These are phyloP conservation scores for Peronospora tabacina DNA, from an alignment of 352 stramenopile species.

Conservation along the genomic window DNA sequence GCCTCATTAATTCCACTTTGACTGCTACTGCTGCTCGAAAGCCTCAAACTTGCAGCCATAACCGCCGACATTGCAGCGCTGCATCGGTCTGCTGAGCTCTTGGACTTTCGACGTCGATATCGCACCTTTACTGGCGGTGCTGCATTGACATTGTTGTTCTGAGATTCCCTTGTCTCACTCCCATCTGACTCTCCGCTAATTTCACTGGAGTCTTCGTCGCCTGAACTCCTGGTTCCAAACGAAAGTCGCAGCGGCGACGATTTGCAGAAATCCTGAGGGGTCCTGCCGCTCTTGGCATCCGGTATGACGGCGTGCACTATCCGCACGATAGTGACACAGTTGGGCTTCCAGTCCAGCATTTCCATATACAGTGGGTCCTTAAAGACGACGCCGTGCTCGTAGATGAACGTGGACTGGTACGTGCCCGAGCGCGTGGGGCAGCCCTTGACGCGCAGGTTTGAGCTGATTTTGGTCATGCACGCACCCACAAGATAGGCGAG, in stretches of 20 bases:
- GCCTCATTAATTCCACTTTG: constrained; percentile 25
- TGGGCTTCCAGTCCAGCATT: constrained; percentile 51
- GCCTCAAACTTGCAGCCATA: constrained; percentile 18
- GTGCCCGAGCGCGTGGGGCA: constrained; percentile 36
- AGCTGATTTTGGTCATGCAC: constrained; percentile 63
- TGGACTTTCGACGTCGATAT: constrained; percentile 26
- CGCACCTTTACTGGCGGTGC: constrained; percentile 8
- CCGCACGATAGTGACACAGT: constrained; percentile 23
- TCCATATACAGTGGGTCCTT: constrained; percentile 60
- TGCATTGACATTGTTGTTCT: constrained; percentile 16
- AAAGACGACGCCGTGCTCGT: constrained; percentile 68
- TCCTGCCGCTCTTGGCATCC: constrained; percentile 33
- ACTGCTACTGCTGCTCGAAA: constrained; percentile 31
- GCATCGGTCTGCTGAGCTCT: constrained; percentile 20
- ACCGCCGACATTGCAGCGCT: constrained; percentile 8
- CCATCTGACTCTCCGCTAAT: constrained; percentile 23
- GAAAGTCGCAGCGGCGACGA: constrained; percentile 25
- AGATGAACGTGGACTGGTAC: constrained; percentile 65
- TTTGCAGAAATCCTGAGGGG: constrained; percentile 27
- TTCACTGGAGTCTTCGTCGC: constrained; percentile 28
- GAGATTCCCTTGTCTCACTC: constrained; percentile 14
- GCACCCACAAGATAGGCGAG: constrained; percentile 60
- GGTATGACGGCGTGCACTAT: constrained; percentile 45
- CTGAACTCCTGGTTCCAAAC: constrained; percentile 21
- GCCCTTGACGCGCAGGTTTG: constrained; percentile 57